Percentiles rank a stretch among this genome's conserved stretches.
Evolutionary conservation across 1,284 basidiomycete species (phyloP).

Genomic region (Salmacisia buchloeana): DNA sequence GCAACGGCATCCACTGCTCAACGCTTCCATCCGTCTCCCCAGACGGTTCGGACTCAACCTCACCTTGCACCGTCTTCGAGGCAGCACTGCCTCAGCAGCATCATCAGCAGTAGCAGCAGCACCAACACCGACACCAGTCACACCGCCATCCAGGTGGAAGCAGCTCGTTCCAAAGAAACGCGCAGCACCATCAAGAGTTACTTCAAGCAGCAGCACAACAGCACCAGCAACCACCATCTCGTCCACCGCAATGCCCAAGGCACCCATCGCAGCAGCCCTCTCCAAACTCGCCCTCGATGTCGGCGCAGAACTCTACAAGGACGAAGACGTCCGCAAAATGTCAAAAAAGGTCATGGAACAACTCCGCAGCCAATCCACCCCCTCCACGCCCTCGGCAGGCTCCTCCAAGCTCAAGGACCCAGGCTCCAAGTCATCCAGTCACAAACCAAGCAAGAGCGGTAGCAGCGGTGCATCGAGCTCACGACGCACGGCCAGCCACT

Average conservation of each 20-base stretch:
- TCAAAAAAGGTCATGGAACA: conserved; percentile 4
- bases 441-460: neutral
- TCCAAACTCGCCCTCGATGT: conserved; percentile 7
- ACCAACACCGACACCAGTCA: too few relatives aligned
- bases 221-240: too few relatives aligned
- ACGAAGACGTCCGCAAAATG: conserved; percentile 8
- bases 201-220: too few relatives aligned
- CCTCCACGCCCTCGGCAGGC: neutral
- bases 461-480: neutral
- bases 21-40: too few relatives aligned
- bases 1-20: too few relatives aligned
- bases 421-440: neutral
- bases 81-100: too few relatives aligned
- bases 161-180: too few relatives aligned
- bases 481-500: neutral
- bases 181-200: too few relatives aligned
- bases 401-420: neutral
- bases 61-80: too few relatives aligned
- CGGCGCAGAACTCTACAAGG: neutral
- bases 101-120: too few relatives aligned
- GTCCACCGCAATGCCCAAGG: neutral
- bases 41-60: too few relatives aligned
- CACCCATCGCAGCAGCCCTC: neutral
- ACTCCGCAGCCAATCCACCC: neutral
- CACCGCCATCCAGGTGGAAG: too few relatives aligned